A percentile compares a stretch with the other conserved stretches of the same genome.
phyloP scores from a whole-genome alignment of 768 basidiomycete genomes.

The Suillus placidus region DNA sequence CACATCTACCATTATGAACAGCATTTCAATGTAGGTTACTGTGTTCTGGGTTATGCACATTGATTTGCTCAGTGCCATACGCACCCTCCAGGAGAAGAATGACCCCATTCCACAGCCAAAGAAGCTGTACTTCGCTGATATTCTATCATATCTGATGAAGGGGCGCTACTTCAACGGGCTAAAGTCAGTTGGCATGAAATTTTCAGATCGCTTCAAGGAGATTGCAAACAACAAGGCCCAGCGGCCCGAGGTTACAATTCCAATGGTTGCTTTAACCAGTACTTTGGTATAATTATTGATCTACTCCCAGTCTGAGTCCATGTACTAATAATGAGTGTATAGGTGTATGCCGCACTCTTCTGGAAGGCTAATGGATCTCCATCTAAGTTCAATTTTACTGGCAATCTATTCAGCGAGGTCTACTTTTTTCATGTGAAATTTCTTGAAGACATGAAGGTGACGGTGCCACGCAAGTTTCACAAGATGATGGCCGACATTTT shows the following conservation, averaged over 20 bases:
- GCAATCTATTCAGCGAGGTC: neutral
- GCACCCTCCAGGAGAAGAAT: neutral
- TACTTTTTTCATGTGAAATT: neutral
- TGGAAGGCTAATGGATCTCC: neutral
- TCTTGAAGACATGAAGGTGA: neutral
- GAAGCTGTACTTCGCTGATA: neutral
- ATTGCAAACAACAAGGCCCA: neutral
- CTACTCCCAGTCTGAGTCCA: neutral
- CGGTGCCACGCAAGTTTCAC: neutral
- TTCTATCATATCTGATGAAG: neutral
- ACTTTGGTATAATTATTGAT: neutral
- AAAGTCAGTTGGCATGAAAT: neutral
- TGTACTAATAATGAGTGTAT: neutral
- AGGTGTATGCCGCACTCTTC: neutral
- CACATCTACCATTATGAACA: neutral
- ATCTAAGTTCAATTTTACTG: neutral
- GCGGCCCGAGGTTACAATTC: neutral
- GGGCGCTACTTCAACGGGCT: neutral
- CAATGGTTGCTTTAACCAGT: neutral
- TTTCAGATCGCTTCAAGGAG: neutral
- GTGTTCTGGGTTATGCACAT: neutral
- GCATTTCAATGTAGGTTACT: neutral
- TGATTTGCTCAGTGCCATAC: neutral
- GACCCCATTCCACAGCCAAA: neutral
- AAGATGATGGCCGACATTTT: neutral